Evolutionary conservation across 306 rosid genomes (phyloP).

Genomic region (Cicer judaicum): DNA sequence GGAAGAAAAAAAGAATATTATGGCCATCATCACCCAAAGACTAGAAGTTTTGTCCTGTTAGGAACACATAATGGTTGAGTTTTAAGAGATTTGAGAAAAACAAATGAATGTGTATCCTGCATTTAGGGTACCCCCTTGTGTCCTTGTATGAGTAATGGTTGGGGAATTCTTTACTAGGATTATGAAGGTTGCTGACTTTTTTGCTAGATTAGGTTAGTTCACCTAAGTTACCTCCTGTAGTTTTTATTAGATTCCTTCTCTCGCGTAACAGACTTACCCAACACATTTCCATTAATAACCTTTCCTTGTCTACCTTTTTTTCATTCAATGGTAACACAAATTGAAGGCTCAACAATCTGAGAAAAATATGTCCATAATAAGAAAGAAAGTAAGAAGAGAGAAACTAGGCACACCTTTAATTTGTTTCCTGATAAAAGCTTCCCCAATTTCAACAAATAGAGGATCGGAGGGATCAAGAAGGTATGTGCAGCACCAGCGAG

Average conservation of each 20-base stretch:
- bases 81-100: not conserved
- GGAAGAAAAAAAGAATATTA: not conserved
- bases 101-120: not conserved
- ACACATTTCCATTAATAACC: not conserved
- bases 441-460: conserved; percentile 84
- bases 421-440: conserved; percentile 77
- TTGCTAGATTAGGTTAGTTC: not conserved
- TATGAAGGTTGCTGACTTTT: not conserved
- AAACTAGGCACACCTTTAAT: conserved; percentile 65
- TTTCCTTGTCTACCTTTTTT: not conserved
- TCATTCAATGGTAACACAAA: not conserved
- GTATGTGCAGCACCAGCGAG: conserved; percentile 90
- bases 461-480: conserved; percentile 97
- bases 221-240: not conserved
- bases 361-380: not conserved
- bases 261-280: not conserved
- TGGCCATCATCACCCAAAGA: conserved; percentile 23
- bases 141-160: not conserved
- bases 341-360: not conserved
- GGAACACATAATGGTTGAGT: conserved; percentile 17
- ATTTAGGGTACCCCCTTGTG: not conserved
- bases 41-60: conserved; percentile 13
- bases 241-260: not conserved
- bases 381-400: not conserved
- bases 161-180: not conserved